Evolutionary conservation across 352 stramenopile genomes (phyloP).

Genomic region (Pythium chondricola): DNA sequence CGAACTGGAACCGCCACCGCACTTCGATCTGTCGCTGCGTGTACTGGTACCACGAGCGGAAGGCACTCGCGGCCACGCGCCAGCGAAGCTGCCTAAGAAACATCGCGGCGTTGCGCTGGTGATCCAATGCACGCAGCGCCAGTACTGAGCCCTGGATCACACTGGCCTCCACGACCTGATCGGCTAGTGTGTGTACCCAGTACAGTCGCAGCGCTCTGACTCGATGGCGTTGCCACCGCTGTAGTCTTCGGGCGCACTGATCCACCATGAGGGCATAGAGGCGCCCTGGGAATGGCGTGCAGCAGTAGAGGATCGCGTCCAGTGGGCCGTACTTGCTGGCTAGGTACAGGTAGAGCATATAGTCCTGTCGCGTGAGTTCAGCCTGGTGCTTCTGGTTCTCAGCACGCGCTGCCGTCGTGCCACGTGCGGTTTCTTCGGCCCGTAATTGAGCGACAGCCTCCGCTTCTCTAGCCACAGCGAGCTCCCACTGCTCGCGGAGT

Average conservation of each 20-base stretch:
- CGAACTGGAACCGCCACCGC: conserved; percentile 15
- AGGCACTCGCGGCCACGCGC: conserved; percentile 5
- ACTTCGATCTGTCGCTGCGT: conserved; percentile 18
- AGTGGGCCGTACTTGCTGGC: conserved; percentile 20
- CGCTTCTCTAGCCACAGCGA: not conserved
- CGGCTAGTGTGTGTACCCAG: conserved; percentile 6
- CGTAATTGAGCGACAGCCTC: not conserved
- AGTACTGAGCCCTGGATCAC: not conserved
- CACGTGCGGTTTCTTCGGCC: not conserved
- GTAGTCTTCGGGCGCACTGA: conserved; percentile 11
- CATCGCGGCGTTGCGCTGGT: conserved; percentile 6
- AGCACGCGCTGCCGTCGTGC: not conserved
- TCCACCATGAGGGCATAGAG: conserved; percentile 21
- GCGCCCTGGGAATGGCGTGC: conserved; percentile 19
- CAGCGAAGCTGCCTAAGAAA: conserved; percentile 11
- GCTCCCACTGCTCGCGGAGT: not conserved
- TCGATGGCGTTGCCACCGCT: conserved; percentile 17
- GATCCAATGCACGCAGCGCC: conserved; percentile 1
- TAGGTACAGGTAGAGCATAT: conserved; percentile 22
- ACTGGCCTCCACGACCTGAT: not conserved
- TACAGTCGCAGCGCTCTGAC: conserved; percentile 12
- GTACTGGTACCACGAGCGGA: conserved; percentile 16
- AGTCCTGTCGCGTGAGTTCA: conserved; percentile 9
- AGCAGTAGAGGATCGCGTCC: conserved; percentile 22
- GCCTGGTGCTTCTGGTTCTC: not conserved